Evolutionary conservation across 2,329 filamentous ascomycete species (phyloP), one percentile per base, ranked within the genome.

Genomic region (Exophiala calicioides): DNA sequence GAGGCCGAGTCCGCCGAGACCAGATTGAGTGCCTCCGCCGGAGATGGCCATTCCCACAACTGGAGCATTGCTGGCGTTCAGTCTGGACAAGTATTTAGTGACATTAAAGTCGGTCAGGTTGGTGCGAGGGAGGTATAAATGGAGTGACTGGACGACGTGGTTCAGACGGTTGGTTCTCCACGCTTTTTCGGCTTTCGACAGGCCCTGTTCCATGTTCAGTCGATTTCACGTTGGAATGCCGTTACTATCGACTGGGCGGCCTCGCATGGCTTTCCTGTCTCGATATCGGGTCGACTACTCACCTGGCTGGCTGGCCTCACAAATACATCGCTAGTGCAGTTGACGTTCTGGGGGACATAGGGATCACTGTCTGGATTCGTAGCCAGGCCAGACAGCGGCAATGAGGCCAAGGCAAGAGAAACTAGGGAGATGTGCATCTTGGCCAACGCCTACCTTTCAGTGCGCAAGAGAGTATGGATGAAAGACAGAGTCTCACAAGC

Each of bases 11-110:
- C 45, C 50, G 5, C 44, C 45, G 12, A 49, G 6, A 10, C 44
- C 50, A 30, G 50, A 49, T 23, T 44, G 44, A 7, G 26, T 37
- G 10, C 49, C 49, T 18, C 49, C 49, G 15, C 49, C 49, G 20
- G 46, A 49, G 7, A 49, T 39, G 5, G 46, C 46, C 24, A 49
- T 16, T 5, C 46, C 46, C 5, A 49, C 40, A 2, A 49, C 40
- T 8, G 46, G 46, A 16, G 46, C 46, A 16, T 44, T 43, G 7
- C 21, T 27, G 2, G 20, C 39, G 23, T 49, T 49, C 24, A 49
- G 20, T 27, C 23, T 44, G 10, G 24, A 29, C 3, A 37, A 18
- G 39, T 44, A 49, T 6, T 32, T 12, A 10, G 32, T 38, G 24
- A 26, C 13, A 19, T 49, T 39, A 26, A 44, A 44, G 7, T 27